Base-by-base conservation (phyloP, 495 filamentous ascomycete species). In the Aspergillus incahuasiensis region DNA sequence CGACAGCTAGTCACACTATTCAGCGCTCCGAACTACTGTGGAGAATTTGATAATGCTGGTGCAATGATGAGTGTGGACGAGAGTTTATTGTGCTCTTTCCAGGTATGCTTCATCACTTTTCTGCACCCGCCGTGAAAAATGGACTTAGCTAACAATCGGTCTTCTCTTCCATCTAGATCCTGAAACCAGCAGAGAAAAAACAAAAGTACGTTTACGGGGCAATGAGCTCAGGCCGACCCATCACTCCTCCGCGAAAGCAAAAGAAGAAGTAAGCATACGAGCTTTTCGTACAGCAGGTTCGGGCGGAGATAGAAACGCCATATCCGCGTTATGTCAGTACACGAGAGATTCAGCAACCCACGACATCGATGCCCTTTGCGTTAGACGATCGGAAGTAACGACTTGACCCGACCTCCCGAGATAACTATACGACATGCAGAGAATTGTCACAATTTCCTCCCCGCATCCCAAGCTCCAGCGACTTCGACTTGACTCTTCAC, bases 1-100 rank as follows among this genome's bases (percentile, higher is more conserved):
- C 82, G 94, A 56, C 94, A 98, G 68, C 79, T 98, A 54, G 94
- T 98, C 56, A 98, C 94, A 43, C 83, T 98, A 52, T 98, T 98
- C 78, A 96, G 91, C 65, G 94, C 94, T 35, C 94, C 94, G 52
- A 98, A 98, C 77, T 98, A 98, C 78, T 98, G 94, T 70, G 94
- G 94, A 69, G 94, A 98, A 74, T 98, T 98, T 70, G 94, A 98
- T 79, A 98, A 98, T 73, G 94, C 94, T 38, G 94, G 94, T 67
- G 94, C 94, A 40, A 97, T 98, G 95, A 97, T 98, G 94, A 97
- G 94, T 69, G 94, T 98, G n/a, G 95, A 97, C 69, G 94, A 97
- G 78, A 96, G 91, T 69, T 75, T 98, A 70, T 81, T 98, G 67
- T 98, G 94, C 82, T 96, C 91, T 55, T 98, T 98, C 86, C 94